Evolutionary conservation across 805 yeast genomes (phyloP).

Genomic region (Candida fluviatilis): DNA sequence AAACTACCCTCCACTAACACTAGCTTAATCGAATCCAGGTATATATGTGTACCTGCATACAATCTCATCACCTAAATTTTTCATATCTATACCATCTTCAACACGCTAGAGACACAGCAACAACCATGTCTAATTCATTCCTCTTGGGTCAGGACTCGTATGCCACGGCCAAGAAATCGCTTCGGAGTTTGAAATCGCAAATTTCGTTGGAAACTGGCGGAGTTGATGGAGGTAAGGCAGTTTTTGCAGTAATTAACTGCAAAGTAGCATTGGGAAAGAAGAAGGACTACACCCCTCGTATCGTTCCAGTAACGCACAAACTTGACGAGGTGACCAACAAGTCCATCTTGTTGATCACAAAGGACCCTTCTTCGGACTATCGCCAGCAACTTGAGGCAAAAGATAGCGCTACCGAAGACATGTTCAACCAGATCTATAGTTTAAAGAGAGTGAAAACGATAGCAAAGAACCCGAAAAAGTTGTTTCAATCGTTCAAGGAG

Average conservation of each 20-base stretch:
- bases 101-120: neutral
- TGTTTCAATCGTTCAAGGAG: conserved; percentile 50
- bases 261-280: conserved; percentile 20
- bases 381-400: conserved; percentile 44
- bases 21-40: neutral
- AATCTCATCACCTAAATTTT: conserved; percentile 1
- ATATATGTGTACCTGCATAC: neutral
- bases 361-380: conserved; percentile 65
- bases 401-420: conserved; percentile 55
- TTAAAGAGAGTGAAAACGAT: conserved; percentile 52
- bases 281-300: conserved; percentile 40
- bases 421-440: conserved; percentile 57
- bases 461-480: conserved; percentile 38
- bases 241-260: conserved; percentile 32
- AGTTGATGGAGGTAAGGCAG: conserved; percentile 1
- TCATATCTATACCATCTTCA: conserved; percentile 4
- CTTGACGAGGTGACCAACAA: conserved; percentile 46
- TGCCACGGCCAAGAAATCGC: conserved; percentile 12
- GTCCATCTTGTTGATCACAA: conserved; percentile 60
- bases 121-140: conserved; percentile 7
- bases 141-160: conserved; percentile 17
- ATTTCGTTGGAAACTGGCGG: conserved; percentile 6
- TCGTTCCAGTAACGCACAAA: conserved; percentile 50
- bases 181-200: conserved; percentile 10
- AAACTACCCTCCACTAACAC: neutral